Conservation (phyloP, 352 stramenopile genomes). For the Elongisporangium undulatum region DNA sequence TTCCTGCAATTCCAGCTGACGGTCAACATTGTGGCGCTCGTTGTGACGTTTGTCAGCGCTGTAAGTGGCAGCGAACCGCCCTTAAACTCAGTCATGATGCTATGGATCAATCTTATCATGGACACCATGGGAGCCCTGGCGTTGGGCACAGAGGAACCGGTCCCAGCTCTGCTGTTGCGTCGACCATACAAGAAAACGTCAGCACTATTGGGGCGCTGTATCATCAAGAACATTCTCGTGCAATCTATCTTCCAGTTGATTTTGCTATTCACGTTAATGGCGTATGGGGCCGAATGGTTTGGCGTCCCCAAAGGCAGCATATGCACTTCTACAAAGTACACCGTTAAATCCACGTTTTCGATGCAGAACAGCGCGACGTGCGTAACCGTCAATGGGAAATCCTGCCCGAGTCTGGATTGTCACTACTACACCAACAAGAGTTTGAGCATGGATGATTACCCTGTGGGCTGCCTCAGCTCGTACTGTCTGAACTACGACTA, state of each 20-base stretch:
- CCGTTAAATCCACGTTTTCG: constrained; percentile 43
- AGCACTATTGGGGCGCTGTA: constrained; percentile 46
- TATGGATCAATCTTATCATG: constrained; percentile 89
- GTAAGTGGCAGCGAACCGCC: constrained; percentile 82
- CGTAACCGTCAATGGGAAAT: constrained; percentile 33
- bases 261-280: constrained; percentile 80
- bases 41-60: constrained; percentile 74
- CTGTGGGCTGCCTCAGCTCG: constrained; percentile 37
- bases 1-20: constrained; percentile 85
- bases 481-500: constrained; percentile 69
- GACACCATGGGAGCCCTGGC: constrained; percentile 77
- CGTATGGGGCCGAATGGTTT: constrained; percentile 53
- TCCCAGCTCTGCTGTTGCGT: constrained; percentile 53
- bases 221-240: constrained; percentile 74
- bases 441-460: constrained; percentile 29
- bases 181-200: constrained; percentile 71
- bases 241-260: constrained; percentile 76
- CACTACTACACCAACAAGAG: constrained; percentile 51
- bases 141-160: constrained; percentile 66
- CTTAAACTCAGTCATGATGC: constrained; percentile 85
- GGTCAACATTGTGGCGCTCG: constrained; percentile 77
- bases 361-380: constrained; percentile 35
- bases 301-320: constrained; percentile 52
- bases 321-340: constrained; percentile 39
- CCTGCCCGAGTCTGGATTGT: constrained; percentile 47